Evolutionary conservation across 2,329 filamentous ascomycete genomes (phyloP), one percentile per base, ranked within the genome.

Genomic region (Ceratocystiopsis sp.): DNA sequence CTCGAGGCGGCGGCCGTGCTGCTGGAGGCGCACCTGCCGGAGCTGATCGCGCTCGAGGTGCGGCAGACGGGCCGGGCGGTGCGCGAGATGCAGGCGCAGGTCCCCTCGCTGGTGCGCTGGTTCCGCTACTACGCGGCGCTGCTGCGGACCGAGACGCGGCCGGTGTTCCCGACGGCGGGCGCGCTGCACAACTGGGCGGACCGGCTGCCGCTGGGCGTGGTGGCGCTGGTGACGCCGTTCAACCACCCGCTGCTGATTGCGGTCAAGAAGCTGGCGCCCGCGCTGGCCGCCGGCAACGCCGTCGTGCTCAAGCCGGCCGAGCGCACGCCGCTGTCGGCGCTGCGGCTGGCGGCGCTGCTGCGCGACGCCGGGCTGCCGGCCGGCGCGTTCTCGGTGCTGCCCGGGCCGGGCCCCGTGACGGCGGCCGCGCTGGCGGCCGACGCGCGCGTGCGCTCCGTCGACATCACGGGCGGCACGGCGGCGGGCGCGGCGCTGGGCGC

Each of bases 401-500:
- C 67, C 0, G 75, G 75, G 0, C 62, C 66, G 19, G 74, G 74
- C 1, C 47, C 54, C 0, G 61, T 61, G 1, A 76, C 73, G 0
- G 72, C 71, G 11, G 62, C 60, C n/a, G 63, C 64, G 0, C 63
- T 77, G 4, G 69, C 68, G 13, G 58, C 69, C 25, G 78, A 71
- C 44, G 57, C 58, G 2, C 57, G 67, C 2, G 60, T 71, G 2
- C 62, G 72, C 59, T 84, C 84, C 63, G 71, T 85, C 45, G 80
- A 82, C 50, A 77, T 86, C 52, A 85, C 80, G 35, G 80, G 81
- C 37, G 80, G 78, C n/a, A 84, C 80, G 18, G 61, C 64, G n/a
- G 75, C 80, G 16, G 80, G 79, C 6, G 67, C 75, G 45, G 70
- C 72, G 34, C 81, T 85, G 52, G 78, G 81, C 49, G 66, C 74